Evolutionary conservation across 305 asterid species (phyloP), one percentile per base, ranked within the genome.

Genomic region (Rubia occidens): DNA sequence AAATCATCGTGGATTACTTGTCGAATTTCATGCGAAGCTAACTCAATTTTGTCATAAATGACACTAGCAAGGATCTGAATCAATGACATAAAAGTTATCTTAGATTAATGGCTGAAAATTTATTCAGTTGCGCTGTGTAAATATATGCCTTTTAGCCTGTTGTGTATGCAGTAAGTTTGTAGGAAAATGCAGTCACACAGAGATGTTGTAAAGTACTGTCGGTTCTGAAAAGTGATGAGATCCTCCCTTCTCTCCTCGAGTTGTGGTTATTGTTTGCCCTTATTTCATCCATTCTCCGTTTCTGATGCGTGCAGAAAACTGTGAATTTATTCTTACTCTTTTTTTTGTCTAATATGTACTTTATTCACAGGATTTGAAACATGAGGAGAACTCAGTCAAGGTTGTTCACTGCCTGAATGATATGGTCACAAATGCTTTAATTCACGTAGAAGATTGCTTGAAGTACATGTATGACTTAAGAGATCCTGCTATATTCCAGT

Each of bases 341-440:
- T 9, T 39, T 43, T 32, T 71, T 29, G 2, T 39, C 66, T 60
- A 18, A 42, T 11, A 61, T 20, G 42, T 37, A 42, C 10, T 58
- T 69, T 76, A 68, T 35, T 69, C 5, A 65, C 88, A 94, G 99
- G 99, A 87, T 78, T 85, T 94, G 74, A 94, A 94, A 80, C 56
- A 78, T 11, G 91, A 89, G 83, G 96, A 91, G 64, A 91, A 91
- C 82, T 91, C 99, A 45, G 92, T 71, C 74, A 88, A 91, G 84
- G 97, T 98, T 40, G 96, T 95, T 71, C 96, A 91, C 68, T 95
- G 98, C 85, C 84, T 91, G 75, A 95, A 95, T 82, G 99, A 91
- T 67, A 95, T 91, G 99, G 87, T 91, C 79, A 87, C 99, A 77
- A 87, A 95, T 82, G 94, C 98, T 80, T 79, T 91, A 69, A 3